Base-by-base conservation (phyloP, 2,329 filamentous ascomycete species). In the Diaporthe longicolla region DNA sequence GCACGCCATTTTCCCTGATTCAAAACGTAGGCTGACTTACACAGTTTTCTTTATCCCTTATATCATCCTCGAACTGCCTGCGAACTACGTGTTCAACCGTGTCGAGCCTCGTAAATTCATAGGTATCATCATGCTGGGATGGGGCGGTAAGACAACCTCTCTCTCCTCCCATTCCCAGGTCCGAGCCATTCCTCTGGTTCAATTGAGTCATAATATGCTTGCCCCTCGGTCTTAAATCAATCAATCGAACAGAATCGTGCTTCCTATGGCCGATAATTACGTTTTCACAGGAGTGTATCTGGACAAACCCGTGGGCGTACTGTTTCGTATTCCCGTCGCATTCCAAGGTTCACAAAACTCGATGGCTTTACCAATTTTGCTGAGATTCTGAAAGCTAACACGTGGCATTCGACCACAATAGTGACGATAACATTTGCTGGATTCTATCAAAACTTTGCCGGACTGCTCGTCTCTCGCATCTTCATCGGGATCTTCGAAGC, bases 401-500 rank as follows among this genome's bases (percentile, higher is more conserved):
- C n/a, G 10, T 37, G 4, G 3, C 29, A 32, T 32, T 32, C 29
- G 5, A 32, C 3, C 55, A 37, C 32, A 8, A 58, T 3, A 58
- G 43, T 69, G 19, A 50, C 65, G 4, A 52, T 35, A 9, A 55
- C 45, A 10, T 37, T 69, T 24, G 65, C 65, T 24, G 65, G 65
- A 37, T 69, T 69, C 45, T 69, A 45, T 32, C 43, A 29, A 24
- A 69, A 52, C 45, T 48, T 69, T 21, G 19, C 24, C 19, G 19
- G 65, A 4, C 29, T 69, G 4, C 24, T 69, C 19, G 26, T 55
- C 11, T 37, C 69, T 3, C 32, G 69, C 26, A 58, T 82, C 21
- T 77, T 83, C 61, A 73, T 83, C 48, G 82, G 81, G 7, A 73
- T 82, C 19, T 80, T 82, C 52, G 82, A 82, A 68, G 79, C 79